Base-by-base conservation (phyloP, 78 protist species). In the Dictyostelium capitatum region DNA sequence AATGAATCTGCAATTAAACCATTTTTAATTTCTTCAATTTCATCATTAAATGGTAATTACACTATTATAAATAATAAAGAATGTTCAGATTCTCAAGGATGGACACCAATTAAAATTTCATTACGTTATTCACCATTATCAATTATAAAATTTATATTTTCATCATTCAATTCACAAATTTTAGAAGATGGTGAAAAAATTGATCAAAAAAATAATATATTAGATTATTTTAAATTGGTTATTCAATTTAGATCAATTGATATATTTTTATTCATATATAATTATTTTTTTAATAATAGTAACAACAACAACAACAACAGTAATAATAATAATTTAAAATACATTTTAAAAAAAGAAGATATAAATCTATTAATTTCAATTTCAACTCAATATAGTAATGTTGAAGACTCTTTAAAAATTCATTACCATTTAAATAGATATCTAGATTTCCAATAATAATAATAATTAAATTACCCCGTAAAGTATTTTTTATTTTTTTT, bases 121-220 rank as follows among this genome's bases (percentile, higher is more conserved):
- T 77, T 85, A 8, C 41, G 92, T 32, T 85, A 85, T 57, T 46
- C 84, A 15, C 92, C 92, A 70, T 48, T 64, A 5, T 65, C 70
- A 28, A 75, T 83, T 0, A 72, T 83, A 10, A 81, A 83, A 6
- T 32, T 83, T 17, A 25, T 83, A 15, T 41, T 83, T 8, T 64
- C 73, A 64, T 28, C 19, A 2, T 30, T 4, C 15, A 51, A 51
- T 51, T 12, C 30, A 32, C 43, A 64, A 28, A 64, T 64, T 28
- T 11, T 64, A 10, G 6, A 64, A 3, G 43, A 37, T 37, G 43
- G 43, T 37, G 43, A 37, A 3, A 37, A 3, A 37, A 37, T 37
- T 37, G 28, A 64, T 28, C 43, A 28, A 64, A 64, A 64, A 28
- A 64, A 64, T 28, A 32, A 64, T 14, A 4, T 64, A 30, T 19